Base-by-base conservation (phyloP, 2,329 filamentous ascomycete genomes). In the Apiospora rasikravindrae region DNA sequence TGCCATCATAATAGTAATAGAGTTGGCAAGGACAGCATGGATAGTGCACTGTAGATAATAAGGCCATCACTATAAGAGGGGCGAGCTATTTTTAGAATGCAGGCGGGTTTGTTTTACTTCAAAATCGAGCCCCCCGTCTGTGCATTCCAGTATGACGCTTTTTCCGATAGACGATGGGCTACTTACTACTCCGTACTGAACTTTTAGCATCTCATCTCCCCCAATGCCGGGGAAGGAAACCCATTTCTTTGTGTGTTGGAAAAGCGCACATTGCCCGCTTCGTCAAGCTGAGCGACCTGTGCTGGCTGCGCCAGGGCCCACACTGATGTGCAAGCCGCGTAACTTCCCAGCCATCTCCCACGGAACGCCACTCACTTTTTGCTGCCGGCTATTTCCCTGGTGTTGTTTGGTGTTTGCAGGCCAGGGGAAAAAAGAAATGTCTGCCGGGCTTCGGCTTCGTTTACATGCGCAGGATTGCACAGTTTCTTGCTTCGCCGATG, bases 271-370 rank as follows among this genome's bases (percentile, higher is more conserved):
- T 64, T n/a, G 57, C 19, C 19, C n/a, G 57, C 33, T 64, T 37
- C 33, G 33, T 64, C 10, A 19, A 64, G 57, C 57, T 64, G 57
- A 64, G 57, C 33, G 33, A 40, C 33, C 33, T 6, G 29, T 11
- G 57, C 57, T 64, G 57, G 40, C 57, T 64, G 57, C 57, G 57
- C 57, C 57, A n/a, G 29, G 13, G 40, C 24, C 33, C 33, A 33
- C 57, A 29, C 57, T 40, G 33, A 64, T 64, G 33, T 64, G 19
- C 33, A 64, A 64, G 57, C 57, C 57, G 57, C 57, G 57, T 64
- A 64, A 64, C 29, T 40, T 64, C 57, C 57, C 57, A 64, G 57
- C 57, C 57, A 64, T 61, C 53, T 61, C 53, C 8, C 29, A 61
- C 10, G 53, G 29, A 61, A 61, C 53, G 53, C 53, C 29, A 61